A percentile compares a stretch with the other conserved stretches of the same genome.
Conservation (phyloP, 2,329 filamentous ascomycete species). For the Trichoderma hamatum region DNA sequence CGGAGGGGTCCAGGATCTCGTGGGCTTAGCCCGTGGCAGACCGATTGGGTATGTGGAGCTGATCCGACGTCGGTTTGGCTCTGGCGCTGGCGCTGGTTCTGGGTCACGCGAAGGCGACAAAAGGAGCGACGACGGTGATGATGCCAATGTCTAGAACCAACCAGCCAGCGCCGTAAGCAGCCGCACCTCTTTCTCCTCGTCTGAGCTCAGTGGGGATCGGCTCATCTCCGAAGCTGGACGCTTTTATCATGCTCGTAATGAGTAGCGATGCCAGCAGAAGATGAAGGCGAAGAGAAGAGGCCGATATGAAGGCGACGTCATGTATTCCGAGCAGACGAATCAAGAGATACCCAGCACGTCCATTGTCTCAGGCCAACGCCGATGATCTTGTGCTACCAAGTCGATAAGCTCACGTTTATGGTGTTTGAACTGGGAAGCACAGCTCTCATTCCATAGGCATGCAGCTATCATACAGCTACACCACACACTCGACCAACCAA, state of each 20-base stretch:
- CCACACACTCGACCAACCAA: background rate
- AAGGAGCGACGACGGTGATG: background rate
- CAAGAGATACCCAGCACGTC: background rate
- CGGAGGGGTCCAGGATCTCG: slow-evolving; percentile 76
- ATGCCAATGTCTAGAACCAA: slow-evolving; percentile 12
- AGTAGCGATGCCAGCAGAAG: background rate
- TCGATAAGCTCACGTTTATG: background rate
- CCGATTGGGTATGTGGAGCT: slow-evolving; percentile 76
- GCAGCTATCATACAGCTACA: background rate
- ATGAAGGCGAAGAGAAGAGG: background rate
- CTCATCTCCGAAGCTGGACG: background rate
- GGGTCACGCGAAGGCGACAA: slow-evolving; percentile 27
- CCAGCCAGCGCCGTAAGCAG: slow-evolving; percentile 16
- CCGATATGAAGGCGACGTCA: slow-evolving; percentile 13
- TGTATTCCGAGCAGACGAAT: background rate
- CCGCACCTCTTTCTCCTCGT: background rate
- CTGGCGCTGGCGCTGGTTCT: slow-evolving; percentile 27
- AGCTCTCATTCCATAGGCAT: background rate
- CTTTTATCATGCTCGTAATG: slow-evolving; percentile 13
- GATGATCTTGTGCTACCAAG: background rate
- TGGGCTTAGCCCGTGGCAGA: slow-evolving; percentile 70
- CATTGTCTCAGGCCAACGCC: background rate
- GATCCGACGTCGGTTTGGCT: slow-evolving; percentile 50
- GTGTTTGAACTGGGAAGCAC: background rate
- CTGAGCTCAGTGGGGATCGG: slow-evolving; percentile 3